Evolutionary conservation across 2,329 filamentous ascomycete genomes (phyloP).

Genomic region (Pestalotiopsis fici): DNA sequence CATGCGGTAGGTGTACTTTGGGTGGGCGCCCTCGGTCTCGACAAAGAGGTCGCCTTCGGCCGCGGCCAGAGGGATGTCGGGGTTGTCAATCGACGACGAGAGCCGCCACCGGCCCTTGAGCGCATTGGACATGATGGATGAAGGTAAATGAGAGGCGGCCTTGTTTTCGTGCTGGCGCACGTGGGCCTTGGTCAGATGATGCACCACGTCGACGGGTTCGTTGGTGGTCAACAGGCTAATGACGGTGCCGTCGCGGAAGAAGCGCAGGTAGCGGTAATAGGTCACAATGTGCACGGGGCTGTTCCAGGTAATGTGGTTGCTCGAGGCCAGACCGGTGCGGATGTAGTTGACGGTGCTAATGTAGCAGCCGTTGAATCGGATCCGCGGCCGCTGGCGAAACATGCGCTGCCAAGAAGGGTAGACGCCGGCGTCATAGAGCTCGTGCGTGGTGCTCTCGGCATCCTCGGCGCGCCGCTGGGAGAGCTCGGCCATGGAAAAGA

Average conservation of each 20-base stretch:
- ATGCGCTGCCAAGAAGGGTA: constrained; percentile 64
- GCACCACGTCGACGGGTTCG: constrained; percentile 86
- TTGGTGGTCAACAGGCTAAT: constrained; percentile 79
- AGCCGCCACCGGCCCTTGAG: constrained; percentile 58
- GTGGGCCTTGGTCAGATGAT: constrained; percentile 74
- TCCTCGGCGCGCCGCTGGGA: constrained; percentile 31
- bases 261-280: constrained; percentile 95
- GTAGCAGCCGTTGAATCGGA: constrained; percentile 95
- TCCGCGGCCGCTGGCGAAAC: constrained; percentile 79
- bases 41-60: constrained; percentile 72
- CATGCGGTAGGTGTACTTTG: constrained; percentile 84
- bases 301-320: constrained; percentile 73
- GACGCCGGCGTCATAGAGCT: constrained; percentile 38
- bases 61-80: constrained; percentile 32
- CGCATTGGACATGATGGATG: constrained; percentile 67
- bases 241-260: constrained; percentile 85
- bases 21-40: constrained; percentile 80
- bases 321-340: constrained; percentile 73
- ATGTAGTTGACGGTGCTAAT: constrained; percentile 97
- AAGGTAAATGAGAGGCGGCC: constrained; percentile 39
- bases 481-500: constrained; percentile 39
- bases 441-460: constrained; percentile 36
- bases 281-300: constrained; percentile 93
- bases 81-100: constrained; percentile 30
- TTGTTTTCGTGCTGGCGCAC: constrained; percentile 48